Evolutionary conservation across 2,329 filamentous ascomycete species (phyloP).

Genomic region (Verticillium longisporum): DNA sequence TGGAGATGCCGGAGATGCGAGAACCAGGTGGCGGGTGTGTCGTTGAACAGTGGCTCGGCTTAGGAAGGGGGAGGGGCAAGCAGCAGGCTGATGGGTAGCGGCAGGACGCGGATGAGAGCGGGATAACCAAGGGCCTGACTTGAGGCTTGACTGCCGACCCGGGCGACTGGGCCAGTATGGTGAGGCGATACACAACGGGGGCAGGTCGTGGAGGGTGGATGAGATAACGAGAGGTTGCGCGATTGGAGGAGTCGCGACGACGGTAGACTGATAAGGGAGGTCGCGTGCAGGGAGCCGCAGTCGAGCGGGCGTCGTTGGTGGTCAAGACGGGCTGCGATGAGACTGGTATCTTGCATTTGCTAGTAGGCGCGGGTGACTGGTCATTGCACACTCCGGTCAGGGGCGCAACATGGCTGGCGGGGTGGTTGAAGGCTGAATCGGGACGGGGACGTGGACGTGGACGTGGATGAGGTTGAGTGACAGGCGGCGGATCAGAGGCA

Average conservation of each 20-base stretch:
- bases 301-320: neutral
- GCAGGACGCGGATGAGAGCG: neutral
- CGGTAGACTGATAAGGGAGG: neutral
- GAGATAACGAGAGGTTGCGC: neutral
- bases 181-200: neutral
- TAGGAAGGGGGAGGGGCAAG: neutral
- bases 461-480: neutral
- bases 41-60: neutral
- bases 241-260: neutral
- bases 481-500: neutral
- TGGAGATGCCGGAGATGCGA: slow-evolving; percentile 2
- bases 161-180: neutral
- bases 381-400: neutral
- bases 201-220: neutral
- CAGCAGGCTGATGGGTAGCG: neutral
- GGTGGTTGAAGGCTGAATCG: neutral
- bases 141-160: neutral
- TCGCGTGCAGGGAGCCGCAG: neutral
- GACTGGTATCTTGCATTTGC: neutral
- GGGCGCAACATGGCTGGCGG: neutral
- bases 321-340: neutral
- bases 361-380: neutral
- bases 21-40: neutral
- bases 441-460: neutral
- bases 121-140: neutral